Percentiles rank a stretch among this genome's conserved stretches.
Conservation (phyloP, 805 yeast species). For the Soucietia sequanensis region DNA sequence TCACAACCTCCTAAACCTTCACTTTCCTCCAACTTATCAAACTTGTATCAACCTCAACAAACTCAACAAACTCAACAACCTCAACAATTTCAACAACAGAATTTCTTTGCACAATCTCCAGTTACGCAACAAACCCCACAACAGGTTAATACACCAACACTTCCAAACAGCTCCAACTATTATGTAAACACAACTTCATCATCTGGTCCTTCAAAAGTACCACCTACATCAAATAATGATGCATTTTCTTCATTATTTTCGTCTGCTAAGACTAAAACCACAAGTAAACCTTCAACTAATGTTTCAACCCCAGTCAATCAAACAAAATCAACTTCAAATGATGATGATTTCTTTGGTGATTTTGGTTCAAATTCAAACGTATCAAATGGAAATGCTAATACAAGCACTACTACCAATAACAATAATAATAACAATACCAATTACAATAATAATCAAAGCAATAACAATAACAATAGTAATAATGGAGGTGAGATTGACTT, state of each 20-base stretch:
- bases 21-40: conserved; percentile 13
- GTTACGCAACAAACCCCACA: conserved; percentile 9
- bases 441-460: conserved; percentile 1
- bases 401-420: conserved; percentile 8
- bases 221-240: conserved; percentile 46
- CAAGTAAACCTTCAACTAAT: conserved; percentile 12
- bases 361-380: conserved; percentile 21
- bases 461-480: no score
- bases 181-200: conserved; percentile 32
- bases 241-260: conserved; percentile 72
- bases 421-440: conserved; percentile 12
- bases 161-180: conserved; percentile 14
- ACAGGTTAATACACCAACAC: conserved; percentile 2
- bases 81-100: conserved; percentile 13
- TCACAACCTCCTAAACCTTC: conserved; percentile 17
- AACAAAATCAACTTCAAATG: conserved; percentile 4
- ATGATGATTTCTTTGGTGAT: conserved; percentile 33
- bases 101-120: conserved; percentile 11
- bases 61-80: conserved; percentile 9
- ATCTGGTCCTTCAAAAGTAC: conserved; percentile 33
- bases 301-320: conserved; percentile 11
- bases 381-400: conserved; percentile 7
- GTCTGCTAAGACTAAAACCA: conserved; percentile 54
- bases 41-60: conserved; percentile 21
- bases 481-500: conserved; percentile 53